These are phyloP conservation scores for Kazachstania bromeliacearum DNA, from an alignment of 805 yeast species.

Conservation along the genomic window DNA sequence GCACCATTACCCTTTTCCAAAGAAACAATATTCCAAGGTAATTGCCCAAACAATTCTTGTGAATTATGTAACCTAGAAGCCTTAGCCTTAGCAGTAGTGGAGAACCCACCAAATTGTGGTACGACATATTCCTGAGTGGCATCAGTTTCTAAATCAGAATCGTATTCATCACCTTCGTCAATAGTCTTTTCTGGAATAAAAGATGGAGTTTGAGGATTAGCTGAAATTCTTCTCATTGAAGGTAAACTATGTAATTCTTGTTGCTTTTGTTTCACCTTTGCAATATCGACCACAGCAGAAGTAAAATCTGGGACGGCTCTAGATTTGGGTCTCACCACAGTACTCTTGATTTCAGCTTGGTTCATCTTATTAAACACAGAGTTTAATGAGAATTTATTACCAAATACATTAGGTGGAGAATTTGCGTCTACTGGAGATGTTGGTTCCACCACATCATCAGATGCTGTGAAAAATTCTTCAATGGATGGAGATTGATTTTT, in stretches of 20 bases:
- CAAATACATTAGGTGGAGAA: no score
- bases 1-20: constrained; percentile 79
- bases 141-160: constrained; percentile 20
- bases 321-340: constrained; percentile 30
- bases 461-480: constrained; percentile 43
- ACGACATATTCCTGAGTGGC: constrained; percentile 20
- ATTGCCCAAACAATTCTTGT: constrained; percentile 34
- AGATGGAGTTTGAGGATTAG: background rate
- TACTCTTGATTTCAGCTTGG: constrained; percentile 9
- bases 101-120: constrained; percentile 62
- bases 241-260: constrained; percentile 23
- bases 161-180: constrained; percentile 9
- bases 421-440: background rate
- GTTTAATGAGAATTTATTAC: background rate
- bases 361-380: background rate
- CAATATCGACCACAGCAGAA: constrained; percentile 24
- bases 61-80: constrained; percentile 30
- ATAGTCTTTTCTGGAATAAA: background rate
- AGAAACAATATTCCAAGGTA: constrained; percentile 69
- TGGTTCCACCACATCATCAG: background rate
- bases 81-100: constrained; percentile 41
- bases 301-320: constrained; percentile 26
- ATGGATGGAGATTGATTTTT: constrained; percentile 33
- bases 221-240: constrained; percentile 24
- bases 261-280: constrained; percentile 22